Percentiles rank a stretch among this genome's conserved stretches.
Evolutionary conservation across 495 filamentous ascomycete species (phyloP).

Genomic region (Neurospora discreta): DNA sequence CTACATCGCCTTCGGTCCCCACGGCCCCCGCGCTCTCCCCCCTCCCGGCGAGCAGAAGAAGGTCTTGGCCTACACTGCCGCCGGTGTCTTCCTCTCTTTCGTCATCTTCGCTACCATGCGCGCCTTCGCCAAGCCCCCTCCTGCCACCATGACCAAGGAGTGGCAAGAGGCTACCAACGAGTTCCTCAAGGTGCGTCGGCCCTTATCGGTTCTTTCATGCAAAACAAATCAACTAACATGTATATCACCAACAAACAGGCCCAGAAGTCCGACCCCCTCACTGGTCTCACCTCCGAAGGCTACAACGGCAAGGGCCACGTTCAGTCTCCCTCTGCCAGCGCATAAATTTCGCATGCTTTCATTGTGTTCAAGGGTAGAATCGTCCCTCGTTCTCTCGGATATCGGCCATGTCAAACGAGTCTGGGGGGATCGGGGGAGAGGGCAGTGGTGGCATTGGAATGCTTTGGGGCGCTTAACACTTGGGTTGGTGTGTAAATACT

Average conservation of each 20-base stretch:
- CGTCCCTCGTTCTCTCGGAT: constrained; percentile 1
- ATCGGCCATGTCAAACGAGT: constrained; percentile 8
- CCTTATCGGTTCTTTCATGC: not conserved
- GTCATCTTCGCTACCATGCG: constrained; percentile 55
- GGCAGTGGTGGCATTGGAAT: constrained; percentile 5
- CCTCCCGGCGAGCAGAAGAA: constrained; percentile 74
- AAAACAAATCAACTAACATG: not conserved
- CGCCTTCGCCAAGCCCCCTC: constrained; percentile 52
- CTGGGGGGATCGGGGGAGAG: constrained; percentile 8
- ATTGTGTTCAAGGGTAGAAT: constrained; percentile 27
- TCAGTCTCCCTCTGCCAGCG: constrained; percentile 48
- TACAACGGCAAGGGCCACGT: constrained; percentile 76
- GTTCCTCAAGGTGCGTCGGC: constrained; percentile 60
- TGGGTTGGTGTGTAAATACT: constrained; percentile 25
- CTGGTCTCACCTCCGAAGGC: constrained; percentile 68
- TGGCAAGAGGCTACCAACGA: constrained; percentile 89
- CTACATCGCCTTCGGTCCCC: constrained; percentile 95
- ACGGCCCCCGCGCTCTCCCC: constrained; percentile 73
- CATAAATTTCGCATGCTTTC: constrained; percentile 21
- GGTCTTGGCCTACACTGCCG: constrained; percentile 56
- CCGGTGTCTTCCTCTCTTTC: constrained; percentile 50
- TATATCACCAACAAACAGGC: constrained; percentile 31
- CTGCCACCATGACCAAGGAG: constrained; percentile 87
- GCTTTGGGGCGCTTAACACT: not conserved
- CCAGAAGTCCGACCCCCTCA: constrained; percentile 84